Base-by-base conservation (phyloP, 768 basidiomycete species). In the Royoungia palumana region DNA sequence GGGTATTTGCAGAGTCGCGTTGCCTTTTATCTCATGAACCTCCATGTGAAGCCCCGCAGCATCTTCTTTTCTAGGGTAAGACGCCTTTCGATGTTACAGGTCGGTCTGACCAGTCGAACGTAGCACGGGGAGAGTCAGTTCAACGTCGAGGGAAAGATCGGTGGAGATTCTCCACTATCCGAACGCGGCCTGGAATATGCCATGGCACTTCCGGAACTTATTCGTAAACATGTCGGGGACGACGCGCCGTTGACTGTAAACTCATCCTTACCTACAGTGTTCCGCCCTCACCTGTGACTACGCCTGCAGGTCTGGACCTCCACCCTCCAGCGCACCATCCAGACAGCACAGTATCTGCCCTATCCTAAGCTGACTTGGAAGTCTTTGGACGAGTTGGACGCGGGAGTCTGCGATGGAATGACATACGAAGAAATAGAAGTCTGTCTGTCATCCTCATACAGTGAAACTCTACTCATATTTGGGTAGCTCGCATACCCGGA, bases 341-440 rank as follows among this genome's bases (percentile, higher is more conserved):
- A 97, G 64, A 99, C 95, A 0, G 94, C 82, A 4, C 78, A 84
- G 34, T 58, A 79, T 53, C 75, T 99, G 16, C 83, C 87, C 1
- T 97, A 92, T 63, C 76, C 85, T 39, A 96, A 98, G 60, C 72
- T 98, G 54, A 97, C 95, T 4, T 99, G 96, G 96, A 99, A 99
- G 67, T 93, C 92, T 2, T 72, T 99, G 44, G 96, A 99, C 60
- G 96, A 99, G 69, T 76, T 99, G 21, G 96, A 99, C 66, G 96
- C 96, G 8, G 96, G 96, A 21, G 96, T 99, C 28, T 99, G 96
- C 62, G 96, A 99, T 69, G 96, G 87, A 14, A 98, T 99, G 96
- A 98, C 96, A 5, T 99, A 99, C 59, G 87, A 92, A 72, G 95
- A 98, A 76, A 98, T 99, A 49, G 94, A 94, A 78, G 94, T 90